Evolutionary conservation across 192 early-diverging fungal genomes (phyloP).

Genomic region (Backusella sp.): DNA sequence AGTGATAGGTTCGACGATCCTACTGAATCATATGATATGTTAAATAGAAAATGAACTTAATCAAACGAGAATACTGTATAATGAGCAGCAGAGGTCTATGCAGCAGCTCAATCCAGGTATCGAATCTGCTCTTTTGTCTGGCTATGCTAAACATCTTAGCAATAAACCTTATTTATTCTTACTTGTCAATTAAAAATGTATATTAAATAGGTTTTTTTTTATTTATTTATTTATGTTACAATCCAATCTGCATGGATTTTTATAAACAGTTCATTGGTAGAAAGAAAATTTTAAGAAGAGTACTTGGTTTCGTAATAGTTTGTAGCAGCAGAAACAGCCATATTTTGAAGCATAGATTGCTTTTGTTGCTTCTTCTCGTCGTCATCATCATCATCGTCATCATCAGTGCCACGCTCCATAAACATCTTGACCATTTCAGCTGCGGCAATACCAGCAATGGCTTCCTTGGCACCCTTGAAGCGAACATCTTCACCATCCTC

Average conservation of each 20-base stretch:
- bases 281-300: not conserved
- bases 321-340: constrained; percentile 29
- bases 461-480: constrained; percentile 18
- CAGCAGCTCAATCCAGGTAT: too few species aligned
- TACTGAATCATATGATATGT: too few species aligned
- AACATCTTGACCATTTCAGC: constrained; percentile 32
- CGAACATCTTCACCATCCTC: constrained; percentile 14
- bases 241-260: not conserved
- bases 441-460: constrained; percentile 17
- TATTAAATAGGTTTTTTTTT: not conserved
- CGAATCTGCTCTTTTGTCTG: too few species aligned
- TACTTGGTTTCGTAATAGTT: constrained; percentile 31
- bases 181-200: not conserved
- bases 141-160: too few species aligned
- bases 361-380: constrained; percentile 25
- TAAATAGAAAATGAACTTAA: too few species aligned
- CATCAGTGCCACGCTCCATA: constrained; percentile 27
- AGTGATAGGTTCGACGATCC: too few species aligned
- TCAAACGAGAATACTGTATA: too few species aligned
- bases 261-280: not conserved
- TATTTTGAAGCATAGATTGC: constrained; percentile 17
- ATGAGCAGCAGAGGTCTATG: too few species aligned
- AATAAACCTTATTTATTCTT: too few species aligned
- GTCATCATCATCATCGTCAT: constrained; percentile 28
- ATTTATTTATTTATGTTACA: not conserved